Base-by-base conservation (phyloP, 2,329 filamentous ascomycete species). In the Monosporascus sp. region DNA sequence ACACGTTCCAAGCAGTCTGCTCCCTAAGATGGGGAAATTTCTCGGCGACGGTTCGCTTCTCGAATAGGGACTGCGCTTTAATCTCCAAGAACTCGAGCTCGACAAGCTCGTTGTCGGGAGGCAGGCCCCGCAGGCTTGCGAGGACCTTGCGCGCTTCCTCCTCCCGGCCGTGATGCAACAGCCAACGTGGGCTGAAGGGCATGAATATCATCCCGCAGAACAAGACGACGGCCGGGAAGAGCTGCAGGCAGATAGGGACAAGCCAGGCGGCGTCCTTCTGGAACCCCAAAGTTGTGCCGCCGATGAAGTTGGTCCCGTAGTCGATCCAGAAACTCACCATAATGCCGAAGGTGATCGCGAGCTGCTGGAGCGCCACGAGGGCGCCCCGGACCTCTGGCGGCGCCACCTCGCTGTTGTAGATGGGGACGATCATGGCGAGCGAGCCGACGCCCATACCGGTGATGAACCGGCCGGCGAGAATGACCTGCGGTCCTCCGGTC, bases 1-100 rank as follows among this genome's bases (percentile, higher is more conserved):
- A 79, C n/a, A 71, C 78, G 65, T 87, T 85, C 80, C 77, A 80
- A 1, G 74, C 70, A 0, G 82, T 87, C 49, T 77, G 75, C 54
- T 84, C 77, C 2, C 76, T 72, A 15, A 88, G 72, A 37, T 85
- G 74, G 0, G 88, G 88, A 67, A 88, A 90, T 24, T 84, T 76
- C 56, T 87, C 84, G 0, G 81, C 79, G 9, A 86, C 76, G 1
- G 82, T 83, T 37, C 83, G 80, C 70, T 91, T 89, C 69, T 93
- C 88, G 59, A 93, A 94, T 18, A 88, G 68, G 0, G 83, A 85
- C 66, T 90, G 86, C 0, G 88, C 87, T 67, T 89, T 89, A 71
- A 93, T 92, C 66, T 93, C 89, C n/a, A 90, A 79, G 64, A 87
- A 90, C 63, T 93, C 89, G 1, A 90, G 75, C 58, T 87, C 80